Evolutionary conservation across 306 rosid genomes (phyloP).

Genomic region (Crotalaria pallida): DNA sequence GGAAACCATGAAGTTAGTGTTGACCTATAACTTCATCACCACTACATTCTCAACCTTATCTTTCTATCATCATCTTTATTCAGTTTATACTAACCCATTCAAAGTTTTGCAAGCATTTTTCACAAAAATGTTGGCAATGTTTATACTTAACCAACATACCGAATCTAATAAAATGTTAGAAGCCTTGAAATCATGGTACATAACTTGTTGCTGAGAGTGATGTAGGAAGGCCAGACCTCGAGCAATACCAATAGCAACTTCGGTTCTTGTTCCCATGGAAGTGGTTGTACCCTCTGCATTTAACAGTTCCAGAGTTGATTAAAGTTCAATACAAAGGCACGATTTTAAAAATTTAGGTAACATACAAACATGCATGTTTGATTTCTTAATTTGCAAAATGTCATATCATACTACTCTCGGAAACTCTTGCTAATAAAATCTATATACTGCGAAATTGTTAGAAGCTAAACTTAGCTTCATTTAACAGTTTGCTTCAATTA

Average conservation of each 20-base stretch:
- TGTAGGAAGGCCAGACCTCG: constrained; percentile 67
- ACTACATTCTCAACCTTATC: not conserved
- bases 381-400: not conserved
- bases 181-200: constrained; percentile 91
- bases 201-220: constrained; percentile 53
- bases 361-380: not conserved
- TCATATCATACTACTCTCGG: not conserved
- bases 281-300: constrained; percentile 43
- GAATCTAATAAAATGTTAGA: constrained; percentile 77
- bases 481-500: too few relatives aligned
- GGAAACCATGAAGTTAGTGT: not conserved
- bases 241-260: constrained; percentile 69
- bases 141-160: constrained; percentile 38
- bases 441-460: constrained; percentile 80
- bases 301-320: constrained; percentile 4
- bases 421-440: not conserved
- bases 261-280: constrained; percentile 69
- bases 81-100: not conserved
- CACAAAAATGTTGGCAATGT: not conserved
- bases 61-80: too few relatives aligned
- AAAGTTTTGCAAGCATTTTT: constrained; percentile 10
- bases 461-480: too few relatives aligned
- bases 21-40: not conserved
- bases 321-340: not conserved
- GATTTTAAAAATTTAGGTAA: not conserved